Base-by-base conservation (phyloP, 805 yeast species). In the Pichia sporocuriosa region DNA sequence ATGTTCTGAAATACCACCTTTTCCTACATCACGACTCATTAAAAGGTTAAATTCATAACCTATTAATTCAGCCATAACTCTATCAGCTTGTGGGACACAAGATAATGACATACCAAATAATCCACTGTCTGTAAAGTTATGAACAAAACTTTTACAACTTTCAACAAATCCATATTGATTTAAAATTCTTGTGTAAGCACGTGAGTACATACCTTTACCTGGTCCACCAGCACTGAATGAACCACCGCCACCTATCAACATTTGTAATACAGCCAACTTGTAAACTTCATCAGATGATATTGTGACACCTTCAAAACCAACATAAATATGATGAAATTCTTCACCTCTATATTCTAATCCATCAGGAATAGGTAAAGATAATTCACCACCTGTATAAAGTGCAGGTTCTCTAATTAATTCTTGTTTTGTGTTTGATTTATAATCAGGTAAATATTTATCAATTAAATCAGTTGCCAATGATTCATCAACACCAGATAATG, bases 201-300 rank as follows among this genome's bases (percentile, higher is more conserved):
- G 73, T 4, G 96, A 86, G 60, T 88, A 93, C 97, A 93, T 89
- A 4, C 98, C 98, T 63, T 93, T 93, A 40, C 98, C 98, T 15
- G 98, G 98, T 0, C 98, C 98, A 50, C 98, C 98, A 9, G 98
- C 97, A 16, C 94, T 81, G 58, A 93, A 93, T 1, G 97, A 88
- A 5, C 96, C 95, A 43, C 97, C 98, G 28, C 97, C 97, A 32
- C 98, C 98, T 12, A 93, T 67, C 19, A 90, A 68, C 45, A 89
- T 86, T 59, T 93, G 97, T 44, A 93, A 69, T 1, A 88, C 79
- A 2, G 97, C 96, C 30, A 88, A 67, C 1, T 95, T 94, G 56
- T 93, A 93, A 33, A 89, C 78, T 53, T 93, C 97, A 16, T 85
- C 86, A 57, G 84, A 81, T 39, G 77, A 74, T 25, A 88, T 81